Base-by-base conservation (phyloP, 805 yeast genomes). In the Lachancea mirantina region DNA sequence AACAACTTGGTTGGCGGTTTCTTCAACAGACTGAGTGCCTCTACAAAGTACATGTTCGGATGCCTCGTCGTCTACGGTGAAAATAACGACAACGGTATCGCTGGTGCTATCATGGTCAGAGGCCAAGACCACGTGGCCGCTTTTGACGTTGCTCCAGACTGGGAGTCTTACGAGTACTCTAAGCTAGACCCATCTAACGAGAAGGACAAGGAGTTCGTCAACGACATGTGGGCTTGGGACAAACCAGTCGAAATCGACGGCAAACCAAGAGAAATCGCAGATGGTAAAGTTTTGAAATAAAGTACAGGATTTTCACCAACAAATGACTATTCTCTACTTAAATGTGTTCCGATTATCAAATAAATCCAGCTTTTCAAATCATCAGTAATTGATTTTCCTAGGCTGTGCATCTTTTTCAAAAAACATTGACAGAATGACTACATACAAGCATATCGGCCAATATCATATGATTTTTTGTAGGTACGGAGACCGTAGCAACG, bases 161-260 rank as follows among this genome's bases (percentile, higher is more conserved):
- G 95, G 94, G 97, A 89, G 70, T 84, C 96, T 33, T 89, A 84
- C 70, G 60, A 62, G 40, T 85, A 74, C 83, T 65, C 76, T 60
- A 78, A 83, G 73, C 74, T 89, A 60, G 96, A 89, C 60, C 72
- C 82, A 40, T 54, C 85, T 53, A 75, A 76, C 49, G 76, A 76
- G 48, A 92, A 74, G 61, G 84, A 74, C 73, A 80, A 73, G 68
- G 83, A 70, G 46, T 84, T 85, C 59, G 63, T 92, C 54, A 72
- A 83, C 67, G 85, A 88, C 77, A 72, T 87, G 79, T 84, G 94
- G 80, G 95, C 97, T 54, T 89, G 97, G 97, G 98, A 89, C 65
- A 77, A 85, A 72, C 97, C 97, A 52, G 76, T 85, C 50, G 64
- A 62, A 39, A 72, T 80, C 58, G 67, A 79, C 60, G 96, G 96